Evolutionary conservation across 495 filamentous ascomycete species (phyloP).

Genomic region (Trichoderma erinaceum): DNA sequence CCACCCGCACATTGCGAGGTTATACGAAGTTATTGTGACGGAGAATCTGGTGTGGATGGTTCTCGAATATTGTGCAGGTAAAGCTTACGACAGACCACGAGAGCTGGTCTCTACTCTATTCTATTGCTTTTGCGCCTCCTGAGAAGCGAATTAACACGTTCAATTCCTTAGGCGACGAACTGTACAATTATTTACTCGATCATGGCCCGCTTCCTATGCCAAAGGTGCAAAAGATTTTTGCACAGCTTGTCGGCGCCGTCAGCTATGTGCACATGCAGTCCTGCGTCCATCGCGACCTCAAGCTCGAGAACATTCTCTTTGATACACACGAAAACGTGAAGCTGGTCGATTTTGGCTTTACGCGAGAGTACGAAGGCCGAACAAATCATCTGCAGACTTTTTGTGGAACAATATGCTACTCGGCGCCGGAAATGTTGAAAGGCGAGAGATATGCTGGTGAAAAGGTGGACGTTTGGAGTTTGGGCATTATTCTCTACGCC

Average conservation of each 20-base stretch:
- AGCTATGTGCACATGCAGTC: constrained; percentile 92
- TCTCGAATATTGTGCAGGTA: constrained; percentile 94
- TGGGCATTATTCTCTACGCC: constrained; percentile 94
- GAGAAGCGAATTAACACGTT: constrained; percentile 15
- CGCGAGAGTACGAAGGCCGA: constrained; percentile 92
- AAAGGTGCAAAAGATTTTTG: constrained; percentile 92
- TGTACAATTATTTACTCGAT: constrained; percentile 89
- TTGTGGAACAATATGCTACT: constrained; percentile 96
- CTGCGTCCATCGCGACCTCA: constrained; percentile 94
- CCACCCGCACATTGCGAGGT: constrained; percentile 91
- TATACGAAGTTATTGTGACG: constrained; percentile 97
- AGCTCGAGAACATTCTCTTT: constrained; percentile 93
- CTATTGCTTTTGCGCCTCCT: no score
- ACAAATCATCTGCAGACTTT: constrained; percentile 95
- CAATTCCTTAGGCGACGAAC: constrained; percentile 67
- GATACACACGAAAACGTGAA: constrained; percentile 98
- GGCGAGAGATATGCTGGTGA: constrained; percentile 97
- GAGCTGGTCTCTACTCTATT: background rate
- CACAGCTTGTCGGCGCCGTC: constrained; percentile 92
- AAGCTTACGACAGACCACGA: constrained; percentile 19
- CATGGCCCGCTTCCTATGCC: constrained; percentile 78
- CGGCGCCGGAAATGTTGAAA: constrained; percentile 95
- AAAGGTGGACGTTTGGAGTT: constrained; percentile 97
- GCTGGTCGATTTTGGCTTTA: constrained; percentile 98
- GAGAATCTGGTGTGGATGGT: constrained; percentile 93